Evolutionary conservation across 2,329 filamentous ascomycete genomes (phyloP), one percentile per base, ranked within the genome.

Genomic region (Cladosporium colombiae): DNA sequence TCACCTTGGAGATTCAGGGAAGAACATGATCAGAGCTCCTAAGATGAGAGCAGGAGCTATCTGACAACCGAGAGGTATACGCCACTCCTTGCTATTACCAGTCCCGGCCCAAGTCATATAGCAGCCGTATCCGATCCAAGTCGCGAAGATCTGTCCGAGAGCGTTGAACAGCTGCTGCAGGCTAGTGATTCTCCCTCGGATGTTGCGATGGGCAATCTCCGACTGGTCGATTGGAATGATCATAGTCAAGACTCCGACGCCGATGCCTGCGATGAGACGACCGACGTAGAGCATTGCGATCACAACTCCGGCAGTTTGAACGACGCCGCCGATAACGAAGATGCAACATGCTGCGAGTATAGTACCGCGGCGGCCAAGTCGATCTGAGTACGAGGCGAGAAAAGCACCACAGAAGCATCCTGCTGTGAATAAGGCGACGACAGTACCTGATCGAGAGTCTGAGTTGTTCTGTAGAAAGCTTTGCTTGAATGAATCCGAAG

Each of bases 191-290:
- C 66, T 64, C 18, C 71, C 70, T 58, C 70, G 50, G 29, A 73
- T 73, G 27, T 65, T 69, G 2, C 67, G 64, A 29, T 72, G 71
- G 1, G 70, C 63, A 75, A 93, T 90, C 79, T 93, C 91, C 53
- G 89, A 91, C 89, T 94, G 93, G 84, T 93, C 92, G 65, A 92
- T 82, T 72, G 92, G 90, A 75, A 92, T 88, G 53, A 57, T 57
- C 53, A 57, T 57, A 5, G 53, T 57, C 31, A 57, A 37, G 31
- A 57, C 27, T 7, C 70, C 70, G 7, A 72, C 69, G 25, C 70
- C 71, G 27, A 73, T 57, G 1, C 71, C 71, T 33, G 70, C 69
- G 6, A 73, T 64, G 4, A 70, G 56, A 13, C 70, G 65, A 7
- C 72, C 71, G 44, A 67, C 62, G 63, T 70, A 71, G 18, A 73